Evolutionary conservation across 768 basidiomycete species (phyloP).

Genomic region (Panaeolus papilionaceus): DNA sequence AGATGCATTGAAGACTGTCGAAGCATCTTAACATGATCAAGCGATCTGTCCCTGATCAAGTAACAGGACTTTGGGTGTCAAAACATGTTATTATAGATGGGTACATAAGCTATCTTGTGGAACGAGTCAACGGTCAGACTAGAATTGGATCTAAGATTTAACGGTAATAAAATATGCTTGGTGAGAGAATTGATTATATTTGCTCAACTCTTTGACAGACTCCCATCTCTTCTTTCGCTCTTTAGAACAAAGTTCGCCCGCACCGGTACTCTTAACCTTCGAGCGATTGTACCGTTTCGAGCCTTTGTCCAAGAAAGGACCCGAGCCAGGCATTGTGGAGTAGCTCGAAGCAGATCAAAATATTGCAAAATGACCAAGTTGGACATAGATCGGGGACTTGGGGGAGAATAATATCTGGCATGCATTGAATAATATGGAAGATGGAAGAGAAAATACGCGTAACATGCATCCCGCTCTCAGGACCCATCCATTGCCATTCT

Average conservation of each 20-base stretch:
- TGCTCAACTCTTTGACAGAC: not conserved
- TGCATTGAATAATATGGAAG: conserved; percentile 25
- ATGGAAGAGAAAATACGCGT: conserved; percentile 19
- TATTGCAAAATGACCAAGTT: not conserved
- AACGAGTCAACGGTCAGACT: conserved; percentile 18
- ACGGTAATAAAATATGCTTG: conserved; percentile 2
- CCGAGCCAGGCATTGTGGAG: conserved; percentile 5
- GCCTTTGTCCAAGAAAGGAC: conserved; percentile 8
- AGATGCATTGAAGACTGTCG: conserved; percentile 30
- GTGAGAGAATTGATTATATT: not conserved
- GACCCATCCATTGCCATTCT: not conserved
- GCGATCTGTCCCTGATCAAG: conserved; percentile 40
- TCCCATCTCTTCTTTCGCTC: not conserved
- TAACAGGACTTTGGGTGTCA: conserved; percentile 29
- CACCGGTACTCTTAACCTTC: not conserved
- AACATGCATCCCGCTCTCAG: conserved; percentile 24
- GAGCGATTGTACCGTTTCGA: not conserved
- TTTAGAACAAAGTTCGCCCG: conserved; percentile 3
- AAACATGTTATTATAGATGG: conserved; percentile 24
- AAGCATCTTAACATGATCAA: conserved; percentile 30
- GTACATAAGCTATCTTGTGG: conserved; percentile 9
- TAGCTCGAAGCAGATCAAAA: conserved; percentile 1
- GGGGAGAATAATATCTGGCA: conserved; percentile 14
- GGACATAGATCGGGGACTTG: conserved; percentile 8
- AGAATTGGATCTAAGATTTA: conserved; percentile 19